Conservation (phyloP, 345 rosid genomes). For the Litchi chinensis region DNA sequence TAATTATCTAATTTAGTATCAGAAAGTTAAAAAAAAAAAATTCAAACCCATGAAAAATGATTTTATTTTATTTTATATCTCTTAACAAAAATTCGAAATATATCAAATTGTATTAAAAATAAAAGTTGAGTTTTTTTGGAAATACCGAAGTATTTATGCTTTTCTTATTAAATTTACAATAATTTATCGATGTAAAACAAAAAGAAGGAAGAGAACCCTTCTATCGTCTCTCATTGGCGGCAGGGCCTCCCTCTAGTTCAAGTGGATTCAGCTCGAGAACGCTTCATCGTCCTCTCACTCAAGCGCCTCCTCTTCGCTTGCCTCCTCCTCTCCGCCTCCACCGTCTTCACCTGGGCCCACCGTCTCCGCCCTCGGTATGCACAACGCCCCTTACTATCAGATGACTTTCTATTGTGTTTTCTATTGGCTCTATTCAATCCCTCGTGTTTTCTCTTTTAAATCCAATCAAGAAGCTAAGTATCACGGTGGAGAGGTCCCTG, state of each 20-base stretch:
- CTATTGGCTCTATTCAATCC: constrained; percentile 89
- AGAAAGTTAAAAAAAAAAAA: too few relatives aligned
- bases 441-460: constrained; percentile 80
- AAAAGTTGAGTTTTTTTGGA: too few relatives aligned
- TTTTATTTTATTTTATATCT: too few relatives aligned
- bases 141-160: too few relatives aligned
- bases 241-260: constrained; percentile 96
- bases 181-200: too few relatives aligned
- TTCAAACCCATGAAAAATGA: too few relatives aligned
- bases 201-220: too few relatives aligned
- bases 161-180: too few relatives aligned
- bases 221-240: constrained; percentile 50
- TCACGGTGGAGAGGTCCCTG: constrained; percentile 91
- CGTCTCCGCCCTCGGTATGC: constrained; percentile 86
- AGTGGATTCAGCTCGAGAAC: constrained; percentile 91
- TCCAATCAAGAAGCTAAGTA: constrained; percentile 75
- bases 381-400: constrained; percentile 76
- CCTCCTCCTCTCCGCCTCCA: constrained; percentile 75
- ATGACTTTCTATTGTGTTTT: constrained; percentile 74
- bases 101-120: too few relatives aligned
- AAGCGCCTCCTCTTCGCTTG: constrained; percentile 91
- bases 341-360: constrained; percentile 83
- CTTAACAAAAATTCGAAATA: too few relatives aligned
- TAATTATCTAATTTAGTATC: too few relatives aligned
- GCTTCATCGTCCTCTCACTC: constrained; percentile 83